These are phyloP conservation scores for Pelargonium australe DNA, from an alignment of 441 rosid species.

Conservation along the genomic window DNA sequence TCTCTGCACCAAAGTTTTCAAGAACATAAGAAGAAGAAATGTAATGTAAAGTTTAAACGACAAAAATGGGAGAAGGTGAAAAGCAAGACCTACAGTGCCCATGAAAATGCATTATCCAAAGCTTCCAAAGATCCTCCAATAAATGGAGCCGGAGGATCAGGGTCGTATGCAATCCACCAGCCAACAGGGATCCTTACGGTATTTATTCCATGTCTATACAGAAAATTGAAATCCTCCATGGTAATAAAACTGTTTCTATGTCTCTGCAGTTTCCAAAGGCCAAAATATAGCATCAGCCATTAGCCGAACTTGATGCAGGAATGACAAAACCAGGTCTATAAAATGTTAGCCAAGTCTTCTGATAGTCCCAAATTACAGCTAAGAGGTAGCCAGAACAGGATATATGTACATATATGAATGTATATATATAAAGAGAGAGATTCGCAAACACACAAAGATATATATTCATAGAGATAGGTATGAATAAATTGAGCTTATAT, in stretches of 20 bases:
- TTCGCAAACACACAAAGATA: not conserved
- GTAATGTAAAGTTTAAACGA: not conserved
- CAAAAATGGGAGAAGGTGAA: conserved; percentile 15
- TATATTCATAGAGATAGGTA: not conserved
- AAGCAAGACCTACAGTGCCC: conserved; percentile 57
- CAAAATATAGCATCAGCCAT: not conserved
- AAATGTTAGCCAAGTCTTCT: no score
- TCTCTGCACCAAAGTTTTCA: conserved; percentile 40
- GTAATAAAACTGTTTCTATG: conserved; percentile 58
- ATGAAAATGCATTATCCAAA: conserved; percentile 61
- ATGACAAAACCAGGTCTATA: not conserved
- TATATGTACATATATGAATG: not conserved
- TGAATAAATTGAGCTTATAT: not conserved
- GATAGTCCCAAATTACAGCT: not conserved
- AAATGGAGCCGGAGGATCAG: conserved; percentile 64
- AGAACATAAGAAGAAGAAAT: conserved; percentile 17
- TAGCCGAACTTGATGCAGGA: not conserved
- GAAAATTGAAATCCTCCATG: conserved; percentile 50
- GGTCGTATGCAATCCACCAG: conserved; percentile 82
- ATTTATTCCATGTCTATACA: conserved; percentile 56
- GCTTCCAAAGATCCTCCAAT: conserved; percentile 61
- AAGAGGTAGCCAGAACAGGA: not conserved
- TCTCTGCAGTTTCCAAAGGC: conserved; percentile 35
- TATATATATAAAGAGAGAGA: not conserved
- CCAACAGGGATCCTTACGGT: conserved; percentile 72